Evolutionary conservation across 768 basidiomycete genomes (phyloP).

Genomic region (Tricholoma hemisulphureum): DNA sequence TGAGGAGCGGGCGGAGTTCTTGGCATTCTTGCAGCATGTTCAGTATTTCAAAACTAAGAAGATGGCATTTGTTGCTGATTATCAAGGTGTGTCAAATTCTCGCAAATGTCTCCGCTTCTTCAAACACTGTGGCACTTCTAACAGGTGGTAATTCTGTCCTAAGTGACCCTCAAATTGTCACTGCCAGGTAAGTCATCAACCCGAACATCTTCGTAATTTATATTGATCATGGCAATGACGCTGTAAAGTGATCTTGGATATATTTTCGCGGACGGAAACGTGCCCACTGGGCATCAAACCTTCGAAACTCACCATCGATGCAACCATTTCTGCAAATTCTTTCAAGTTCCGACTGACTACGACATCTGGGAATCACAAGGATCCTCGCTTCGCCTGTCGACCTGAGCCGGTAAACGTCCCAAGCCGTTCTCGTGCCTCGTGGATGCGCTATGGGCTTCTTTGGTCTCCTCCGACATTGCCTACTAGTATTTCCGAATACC

Average conservation of each 20-base stretch:
- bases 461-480: too few species aligned
- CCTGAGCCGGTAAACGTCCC: too few species aligned
- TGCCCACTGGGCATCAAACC: constrained; percentile 1
- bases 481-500: too few species aligned
- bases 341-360: constrained; percentile 10
- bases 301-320: constrained; percentile 11
- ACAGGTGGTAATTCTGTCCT: constrained; percentile 37
- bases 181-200: neutral
- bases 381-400: neutral
- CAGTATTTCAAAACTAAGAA: constrained; percentile 23
- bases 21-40: constrained; percentile 27
- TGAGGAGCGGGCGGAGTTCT: constrained; percentile 12
- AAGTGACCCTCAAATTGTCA: too few species aligned
- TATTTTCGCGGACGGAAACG: constrained; percentile 13
- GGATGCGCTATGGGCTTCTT: too few species aligned
- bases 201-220: neutral
- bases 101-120: constrained; percentile 23
- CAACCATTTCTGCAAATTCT: constrained; percentile 15
- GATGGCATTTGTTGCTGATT: constrained; percentile 23
- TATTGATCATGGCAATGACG: too few species aligned
- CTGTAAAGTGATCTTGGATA: constrained; percentile 4
- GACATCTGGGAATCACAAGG: constrained; percentile 9
- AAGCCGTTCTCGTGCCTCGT: too few species aligned
- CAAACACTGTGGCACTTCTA: constrained; percentile 34
- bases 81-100: constrained; percentile 19